Conservation (phyloP, 2,329 filamentous ascomycete genomes). For the Sclerotinia borealis region DNA sequence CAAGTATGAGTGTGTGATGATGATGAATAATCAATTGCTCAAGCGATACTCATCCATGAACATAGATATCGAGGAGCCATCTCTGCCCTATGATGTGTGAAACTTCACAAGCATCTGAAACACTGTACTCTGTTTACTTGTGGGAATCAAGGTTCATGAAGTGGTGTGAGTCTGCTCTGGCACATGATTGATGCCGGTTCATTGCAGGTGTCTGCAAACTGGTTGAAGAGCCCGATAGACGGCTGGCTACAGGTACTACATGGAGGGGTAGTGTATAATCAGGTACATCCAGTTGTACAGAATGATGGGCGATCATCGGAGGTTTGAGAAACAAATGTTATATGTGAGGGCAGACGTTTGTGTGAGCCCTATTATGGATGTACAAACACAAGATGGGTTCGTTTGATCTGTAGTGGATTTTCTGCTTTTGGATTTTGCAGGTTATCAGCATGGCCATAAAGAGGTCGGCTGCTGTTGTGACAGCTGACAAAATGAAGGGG, state of each 20-base stretch:
- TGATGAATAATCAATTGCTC: background rate
- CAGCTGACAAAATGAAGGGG: background rate
- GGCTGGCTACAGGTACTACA: background rate
- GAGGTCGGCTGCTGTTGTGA: background rate
- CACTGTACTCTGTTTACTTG: too few relatives aligned
- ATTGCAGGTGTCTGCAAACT: background rate
- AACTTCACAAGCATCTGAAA: too few relatives aligned
- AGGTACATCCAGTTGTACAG: background rate
- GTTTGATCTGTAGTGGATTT: background rate
- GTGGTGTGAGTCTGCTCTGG: too few relatives aligned
- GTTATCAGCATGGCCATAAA: background rate
- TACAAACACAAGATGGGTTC: background rate
- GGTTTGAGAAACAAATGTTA: background rate
- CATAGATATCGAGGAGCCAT: background rate
- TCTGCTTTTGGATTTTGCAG: background rate
- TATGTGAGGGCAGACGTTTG: background rate
- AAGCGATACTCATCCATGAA: background rate
- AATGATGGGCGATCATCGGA: background rate
- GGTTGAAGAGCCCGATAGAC: constrained; percentile 5
- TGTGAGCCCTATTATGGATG: background rate
- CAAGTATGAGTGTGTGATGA: background rate
- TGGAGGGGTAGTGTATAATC: background rate
- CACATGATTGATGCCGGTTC: background rate
- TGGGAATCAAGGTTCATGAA: too few relatives aligned
- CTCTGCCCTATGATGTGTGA: too few relatives aligned